phyloP scores from a whole-genome alignment of 78 protist genomes.

The Andalucia godoyi region DNA sequence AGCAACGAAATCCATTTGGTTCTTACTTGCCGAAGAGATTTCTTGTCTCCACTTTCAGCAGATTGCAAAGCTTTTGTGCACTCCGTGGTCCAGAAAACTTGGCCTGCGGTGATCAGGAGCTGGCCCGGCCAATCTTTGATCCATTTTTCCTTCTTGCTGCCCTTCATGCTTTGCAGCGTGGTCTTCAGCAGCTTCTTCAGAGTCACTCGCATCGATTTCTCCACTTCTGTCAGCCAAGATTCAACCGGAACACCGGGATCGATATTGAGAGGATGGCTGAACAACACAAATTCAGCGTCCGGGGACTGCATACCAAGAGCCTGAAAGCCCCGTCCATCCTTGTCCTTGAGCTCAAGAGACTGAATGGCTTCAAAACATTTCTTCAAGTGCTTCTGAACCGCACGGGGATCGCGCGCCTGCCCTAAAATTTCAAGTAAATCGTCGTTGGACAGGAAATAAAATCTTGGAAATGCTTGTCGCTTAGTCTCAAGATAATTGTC shows the following conservation, averaged over 20 bases:
- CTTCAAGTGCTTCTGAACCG: slow-evolving; percentile 57
- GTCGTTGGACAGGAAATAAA: slow-evolving; percentile 83
- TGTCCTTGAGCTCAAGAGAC: slow-evolving; percentile 3
- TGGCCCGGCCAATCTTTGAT: slow-evolving; percentile 46
- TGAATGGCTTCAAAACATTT: slow-evolving; percentile 64
- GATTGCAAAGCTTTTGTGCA: slow-evolving; percentile 14
- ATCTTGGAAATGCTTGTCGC: slow-evolving; percentile 76
- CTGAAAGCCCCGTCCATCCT: slow-evolving; percentile 15
- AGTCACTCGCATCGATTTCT: slow-evolving; percentile 23
- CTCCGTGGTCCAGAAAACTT: slow-evolving; percentile 57
- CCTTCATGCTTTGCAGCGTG: not conserved
- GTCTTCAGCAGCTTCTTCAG: not conserved
- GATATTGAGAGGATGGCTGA: not conserved
- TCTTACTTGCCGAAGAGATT: slow-evolving; percentile 5
- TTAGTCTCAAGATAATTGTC: slow-evolving; percentile 64
- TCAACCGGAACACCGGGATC: slow-evolving; percentile 69
- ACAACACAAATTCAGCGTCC: slow-evolving; percentile 43
- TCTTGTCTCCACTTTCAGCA: slow-evolving; percentile 12
- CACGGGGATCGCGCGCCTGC: slow-evolving; percentile 50
- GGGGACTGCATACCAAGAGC: slow-evolving; percentile 30
- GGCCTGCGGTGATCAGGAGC: slow-evolving; percentile 46
- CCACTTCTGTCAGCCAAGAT: slow-evolving; percentile 62
- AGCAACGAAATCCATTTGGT: slow-evolving; percentile 37
- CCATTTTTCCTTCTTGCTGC: slow-evolving; percentile 37
- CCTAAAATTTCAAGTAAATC: slow-evolving; percentile 80